phyloP scores from a whole-genome alignment of 371 early-diverging fungal genomes.

The Rhizomucor miehei region DNA sequence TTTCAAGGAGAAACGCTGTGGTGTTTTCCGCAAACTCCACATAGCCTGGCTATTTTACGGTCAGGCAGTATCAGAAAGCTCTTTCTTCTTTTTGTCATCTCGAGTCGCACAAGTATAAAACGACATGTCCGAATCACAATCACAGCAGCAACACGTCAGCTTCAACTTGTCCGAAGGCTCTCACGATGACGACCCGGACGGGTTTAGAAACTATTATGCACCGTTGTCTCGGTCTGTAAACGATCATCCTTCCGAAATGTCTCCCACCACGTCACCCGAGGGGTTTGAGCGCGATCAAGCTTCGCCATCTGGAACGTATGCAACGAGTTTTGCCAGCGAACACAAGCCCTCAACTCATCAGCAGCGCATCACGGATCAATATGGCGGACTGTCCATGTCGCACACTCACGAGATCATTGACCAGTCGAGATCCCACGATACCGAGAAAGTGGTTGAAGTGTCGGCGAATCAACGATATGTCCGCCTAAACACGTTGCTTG shows the following conservation, averaged over 20 bases:
- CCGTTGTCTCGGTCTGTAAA: slow-evolving; percentile 12
- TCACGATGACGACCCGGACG: slow-evolving; percentile 19
- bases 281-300: slow-evolving; percentile 1
- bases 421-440: slow-evolving; percentile 37
- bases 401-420: slow-evolving; percentile 40
- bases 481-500: slow-evolving; percentile 40
- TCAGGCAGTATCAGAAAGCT: slow-evolving; percentile 9
- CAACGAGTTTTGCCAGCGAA: slow-evolving; percentile 3
- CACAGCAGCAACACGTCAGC: slow-evolving; percentile 13
- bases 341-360: slow-evolving; percentile 1
- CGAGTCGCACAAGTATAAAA: slow-evolving; percentile 6
- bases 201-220: slow-evolving; percentile 25
- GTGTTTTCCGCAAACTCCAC: slow-evolving; percentile 20
- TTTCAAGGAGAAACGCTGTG: slow-evolving; percentile 5
- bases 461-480: slow-evolving; percentile 39
- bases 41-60: slow-evolving; percentile 19
- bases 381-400: slow-evolving; percentile 30
- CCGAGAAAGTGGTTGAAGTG: slow-evolving; percentile 43
- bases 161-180: slow-evolving; percentile 13
- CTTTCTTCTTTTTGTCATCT: slow-evolving; percentile 4
- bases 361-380: slow-evolving; percentile 22
- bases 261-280: slow-evolving; percentile 8
- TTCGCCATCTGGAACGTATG: neutral
- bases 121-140: neutral
- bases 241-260: slow-evolving; percentile 5